Percentiles rank a stretch among this genome's conserved stretches.
Evolutionary conservation across 2,329 filamentous ascomycete species (phyloP).

Genomic region (Fusarium sulawesiense): DNA sequence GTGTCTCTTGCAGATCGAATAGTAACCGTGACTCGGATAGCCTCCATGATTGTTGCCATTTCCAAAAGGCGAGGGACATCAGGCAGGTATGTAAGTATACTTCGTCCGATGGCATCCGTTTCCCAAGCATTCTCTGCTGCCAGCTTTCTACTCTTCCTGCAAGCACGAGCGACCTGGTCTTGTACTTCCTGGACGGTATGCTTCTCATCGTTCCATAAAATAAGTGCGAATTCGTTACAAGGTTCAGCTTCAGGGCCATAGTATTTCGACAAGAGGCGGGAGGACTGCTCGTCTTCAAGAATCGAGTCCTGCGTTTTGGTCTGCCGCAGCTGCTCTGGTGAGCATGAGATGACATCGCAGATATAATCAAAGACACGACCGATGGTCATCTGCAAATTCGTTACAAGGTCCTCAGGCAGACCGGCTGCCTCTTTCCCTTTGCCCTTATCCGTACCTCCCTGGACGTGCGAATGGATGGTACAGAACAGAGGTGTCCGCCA

Average conservation of each 20-base stretch:
- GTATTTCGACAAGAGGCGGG: slow-evolving; percentile 75
- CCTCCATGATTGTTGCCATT: slow-evolving; percentile 88
- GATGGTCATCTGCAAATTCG: slow-evolving; percentile 86
- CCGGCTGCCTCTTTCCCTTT: slow-evolving; percentile 69
- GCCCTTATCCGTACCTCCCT: slow-evolving; percentile 65
- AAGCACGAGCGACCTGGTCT: slow-evolving; percentile 90
- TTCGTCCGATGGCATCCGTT: slow-evolving; percentile 88
- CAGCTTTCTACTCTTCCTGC: slow-evolving; percentile 75
- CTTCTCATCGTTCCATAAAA: slow-evolving; percentile 99
- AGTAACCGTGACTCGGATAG: slow-evolving; percentile 95
- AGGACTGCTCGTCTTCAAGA: slow-evolving; percentile 80
- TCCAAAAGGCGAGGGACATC: slow-evolving; percentile 78
- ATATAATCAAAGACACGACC: slow-evolving; percentile 90
- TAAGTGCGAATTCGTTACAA: slow-evolving; percentile 77
- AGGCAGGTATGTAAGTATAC: slow-evolving; percentile 80
- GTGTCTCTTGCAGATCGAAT: slow-evolving; percentile 94
- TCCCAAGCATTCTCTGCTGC: slow-evolving; percentile 84
- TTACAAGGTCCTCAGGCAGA: slow-evolving; percentile 79
- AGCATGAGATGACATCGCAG: slow-evolving; percentile 97
- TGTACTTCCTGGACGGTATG: slow-evolving; percentile 93
- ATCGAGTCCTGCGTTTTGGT: slow-evolving; percentile 87
- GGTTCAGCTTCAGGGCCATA: slow-evolving; percentile 70
- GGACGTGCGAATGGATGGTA: slow-evolving; percentile 83
- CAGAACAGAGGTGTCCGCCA: slow-evolving; percentile 91
- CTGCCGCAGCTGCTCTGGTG: slow-evolving; percentile 91